A percentile compares a stretch with the other conserved stretches of the same genome.
phyloP scores from a whole-genome alignment of 2,329 filamentous ascomycete species.

The Penicillium sp. region DNA sequence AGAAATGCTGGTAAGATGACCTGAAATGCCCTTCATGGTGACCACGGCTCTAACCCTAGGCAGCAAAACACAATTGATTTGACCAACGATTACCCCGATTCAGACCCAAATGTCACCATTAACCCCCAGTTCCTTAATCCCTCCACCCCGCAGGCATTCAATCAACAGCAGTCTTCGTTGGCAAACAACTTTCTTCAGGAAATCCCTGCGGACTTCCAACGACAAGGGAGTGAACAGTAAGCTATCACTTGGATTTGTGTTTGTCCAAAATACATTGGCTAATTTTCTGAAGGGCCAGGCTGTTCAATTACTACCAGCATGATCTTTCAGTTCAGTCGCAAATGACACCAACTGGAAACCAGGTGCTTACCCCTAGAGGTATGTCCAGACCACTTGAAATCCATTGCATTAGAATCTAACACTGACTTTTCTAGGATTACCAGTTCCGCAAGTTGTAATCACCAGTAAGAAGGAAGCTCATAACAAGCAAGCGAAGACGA shows the following conservation, averaged over 20 bases:
- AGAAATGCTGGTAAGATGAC: slow-evolving; percentile 24
- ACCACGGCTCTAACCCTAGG: slow-evolving; percentile 12
- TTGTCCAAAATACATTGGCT: neutral
- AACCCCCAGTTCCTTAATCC: slow-evolving; percentile 41
- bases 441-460: slow-evolving; percentile 12
- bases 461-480: slow-evolving; percentile 17
- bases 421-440: neutral
- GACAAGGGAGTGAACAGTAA: slow-evolving; percentile 29
- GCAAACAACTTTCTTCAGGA: slow-evolving; percentile 31
- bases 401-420: neutral
- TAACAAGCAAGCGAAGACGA: slow-evolving; percentile 28
- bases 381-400: neutral
- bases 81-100: slow-evolving; percentile 29
- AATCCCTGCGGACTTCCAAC: slow-evolving; percentile 28
- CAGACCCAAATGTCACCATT: slow-evolving; percentile 32
- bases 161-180: slow-evolving; percentile 22
- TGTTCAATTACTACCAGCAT: slow-evolving; percentile 31
- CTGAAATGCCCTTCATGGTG: neutral
- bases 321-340: slow-evolving; percentile 26
- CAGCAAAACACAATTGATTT: slow-evolving; percentile 32
- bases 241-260: neutral
- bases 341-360: slow-evolving; percentile 6
- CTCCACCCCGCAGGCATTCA: slow-evolving; percentile 21
- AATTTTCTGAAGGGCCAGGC: slow-evolving; percentile 6
- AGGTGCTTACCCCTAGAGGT: slow-evolving; percentile 1